Base-by-base conservation (phyloP, 192 early-diverging fungal species). In the Cetraspora pellucida region DNA sequence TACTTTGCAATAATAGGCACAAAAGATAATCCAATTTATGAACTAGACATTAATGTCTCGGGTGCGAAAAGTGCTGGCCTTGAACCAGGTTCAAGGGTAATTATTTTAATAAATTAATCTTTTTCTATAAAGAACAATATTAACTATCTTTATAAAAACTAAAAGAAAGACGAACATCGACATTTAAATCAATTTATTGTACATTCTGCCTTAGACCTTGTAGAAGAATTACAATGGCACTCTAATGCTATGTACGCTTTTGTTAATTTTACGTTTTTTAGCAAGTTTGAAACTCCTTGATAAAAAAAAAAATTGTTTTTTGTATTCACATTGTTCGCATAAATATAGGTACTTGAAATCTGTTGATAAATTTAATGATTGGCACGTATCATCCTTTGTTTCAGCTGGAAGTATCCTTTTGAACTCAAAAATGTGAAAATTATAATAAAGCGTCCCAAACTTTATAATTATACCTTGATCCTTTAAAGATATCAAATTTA, bases 151-250 rank as follows among this genome's bases (percentile, higher is more conserved):
- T 17, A 52, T 52, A 21, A 23, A 14, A 52, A 27, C 47, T 31
- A 57, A 9, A 78, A 88, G 85, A 89, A 91, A 87, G 89, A 95
- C 77, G 96, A 97, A 77, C 85, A 91, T 74, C 82, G 88, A 60
- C 94, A 98, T 82, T 80, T 99, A 68, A 96, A 96, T 78, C 98
- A 99, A 78, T 99, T 99, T 77, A 94, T 98, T 58, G 90, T 95
- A 13, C 98, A 99, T 79, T 92, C 97, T 10, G 95, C 97, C 21
- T 88, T 99, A 66, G 98, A 99, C 84, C 87, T 97, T 49, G 95
- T 99, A 19, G 97, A 99, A 74, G 98, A 99, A 79, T 82, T 94
- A 30, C 91, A 93, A 83, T 97, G 95, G 91, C 91, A 86, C 74
- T 95, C 90, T 28, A 94, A 89, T 58, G 86, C 91, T 8, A 93